Conservation (phyloP, 2,329 filamentous ascomycete genomes). For the Blastomyces percursus region DNA sequence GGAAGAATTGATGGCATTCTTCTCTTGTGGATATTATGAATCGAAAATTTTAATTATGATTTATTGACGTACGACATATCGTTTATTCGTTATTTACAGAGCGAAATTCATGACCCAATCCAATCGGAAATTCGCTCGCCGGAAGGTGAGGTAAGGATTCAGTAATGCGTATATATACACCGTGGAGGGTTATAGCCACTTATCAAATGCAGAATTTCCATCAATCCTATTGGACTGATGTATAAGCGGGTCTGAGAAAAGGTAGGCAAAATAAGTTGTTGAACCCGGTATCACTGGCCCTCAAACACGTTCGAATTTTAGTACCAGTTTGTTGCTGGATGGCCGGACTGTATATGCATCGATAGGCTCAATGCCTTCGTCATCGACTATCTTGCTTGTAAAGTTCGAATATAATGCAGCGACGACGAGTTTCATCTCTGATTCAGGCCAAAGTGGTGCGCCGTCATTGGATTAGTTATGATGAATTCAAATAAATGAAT, state of each 20-base stretch:
- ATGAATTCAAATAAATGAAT: background rate
- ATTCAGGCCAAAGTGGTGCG: background rate
- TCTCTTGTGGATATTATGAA: conserved; percentile 3
- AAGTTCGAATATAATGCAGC: conserved; percentile 62
- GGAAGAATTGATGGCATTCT: background rate
- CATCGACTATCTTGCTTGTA: conserved; percentile 49
- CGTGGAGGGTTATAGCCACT: background rate
- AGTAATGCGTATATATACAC: background rate
- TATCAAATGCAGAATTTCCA: background rate
- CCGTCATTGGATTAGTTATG: background rate
- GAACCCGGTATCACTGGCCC: too few species aligned
- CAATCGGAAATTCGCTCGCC: background rate
- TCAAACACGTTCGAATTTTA: conserved; percentile 41
- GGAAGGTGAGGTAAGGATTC: background rate
- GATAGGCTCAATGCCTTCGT: conserved; percentile 52
- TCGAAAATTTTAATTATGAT: background rate
- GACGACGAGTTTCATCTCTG: conserved; percentile 62
- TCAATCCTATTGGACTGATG: background rate
- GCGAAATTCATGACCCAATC: background rate
- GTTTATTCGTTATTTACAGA: background rate
- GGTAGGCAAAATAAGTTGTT: background rate
- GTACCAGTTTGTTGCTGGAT: conserved; percentile 45
- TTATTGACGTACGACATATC: background rate
- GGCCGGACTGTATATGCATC: conserved; percentile 56
- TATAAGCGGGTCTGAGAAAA: background rate